A percentile compares a stretch with the other conserved stretches of the same genome.
Evolutionary conservation across 202 grass and related monocot genomes (phyloP).

Genomic region (Elaeis oleifera): DNA sequence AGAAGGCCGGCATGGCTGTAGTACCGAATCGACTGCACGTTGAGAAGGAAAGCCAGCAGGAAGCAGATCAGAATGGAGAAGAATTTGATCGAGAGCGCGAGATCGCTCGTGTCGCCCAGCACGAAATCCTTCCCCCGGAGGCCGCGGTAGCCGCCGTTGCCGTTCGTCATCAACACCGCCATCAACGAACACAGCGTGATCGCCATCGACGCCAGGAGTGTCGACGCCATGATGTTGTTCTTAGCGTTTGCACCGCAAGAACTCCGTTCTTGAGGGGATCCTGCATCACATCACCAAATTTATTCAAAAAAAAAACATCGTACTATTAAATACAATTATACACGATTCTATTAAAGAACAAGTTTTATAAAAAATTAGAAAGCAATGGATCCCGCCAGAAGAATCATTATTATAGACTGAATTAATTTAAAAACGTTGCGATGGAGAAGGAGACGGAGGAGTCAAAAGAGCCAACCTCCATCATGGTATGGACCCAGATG

Average conservation of each 20-base stretch:
- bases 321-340: too few relatives aligned
- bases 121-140: conserved; percentile 17
- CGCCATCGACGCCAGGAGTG: background rate
- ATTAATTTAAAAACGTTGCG: background rate
- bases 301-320: too few relatives aligned
- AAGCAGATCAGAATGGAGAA: conserved; percentile 76
- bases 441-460: background rate
- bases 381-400: too few relatives aligned
- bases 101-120: conserved; percentile 24
- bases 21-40: conserved; percentile 84
- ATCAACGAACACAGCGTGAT: conserved; percentile 8
- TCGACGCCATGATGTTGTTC: conserved; percentile 17
- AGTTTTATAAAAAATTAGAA: too few relatives aligned
- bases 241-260: conserved; percentile 2
- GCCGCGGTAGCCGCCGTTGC: conserved; percentile 4
- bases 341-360: too few relatives aligned
- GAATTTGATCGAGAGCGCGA: conserved; percentile 52
- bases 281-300: background rate
- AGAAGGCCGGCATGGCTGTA: conserved; percentile 74
- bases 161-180: background rate
- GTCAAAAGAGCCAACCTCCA: background rate
- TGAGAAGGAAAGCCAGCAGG: conserved; percentile 77
- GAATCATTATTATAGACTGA: too few relatives aligned
- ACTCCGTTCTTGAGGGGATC: background rate
- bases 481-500: conserved; percentile 25